These are phyloP conservation scores for Kwoniella shandongensis DNA, from an alignment of 768 basidiomycete species.

Conservation along the genomic window DNA sequence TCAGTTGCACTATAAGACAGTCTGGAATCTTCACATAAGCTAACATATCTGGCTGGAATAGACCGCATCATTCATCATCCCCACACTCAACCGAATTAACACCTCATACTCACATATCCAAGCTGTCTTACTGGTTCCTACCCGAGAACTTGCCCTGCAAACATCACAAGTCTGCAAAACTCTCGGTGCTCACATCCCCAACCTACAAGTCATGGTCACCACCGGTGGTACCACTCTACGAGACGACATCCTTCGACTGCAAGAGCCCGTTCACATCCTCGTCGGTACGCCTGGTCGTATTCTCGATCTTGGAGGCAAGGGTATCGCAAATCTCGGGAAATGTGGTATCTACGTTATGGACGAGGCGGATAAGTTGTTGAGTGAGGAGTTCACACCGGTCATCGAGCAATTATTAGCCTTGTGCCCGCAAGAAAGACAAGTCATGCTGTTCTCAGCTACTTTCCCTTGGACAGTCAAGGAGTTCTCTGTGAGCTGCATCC, in stretches of 20 bases:
- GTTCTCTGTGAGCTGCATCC: conserved; percentile 71
- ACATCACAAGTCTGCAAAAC: conserved; percentile 99
- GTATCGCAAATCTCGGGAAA: conserved; percentile 86
- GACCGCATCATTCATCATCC: conserved; percentile 98
- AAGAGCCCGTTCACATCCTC: conserved; percentile 88
- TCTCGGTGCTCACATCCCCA: conserved; percentile 87
- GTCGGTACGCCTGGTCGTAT: conserved; percentile 97
- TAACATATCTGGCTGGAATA: too few relatives aligned
- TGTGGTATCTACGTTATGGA: conserved; percentile 99
- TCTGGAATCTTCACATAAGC: too few relatives aligned
- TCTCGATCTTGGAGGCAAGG: conserved; percentile 88
- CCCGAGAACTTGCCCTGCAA: conserved; percentile 96
- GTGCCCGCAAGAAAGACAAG: conserved; percentile 81
- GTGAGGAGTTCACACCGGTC: conserved; percentile 95
- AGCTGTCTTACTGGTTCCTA: conserved; percentile 92
- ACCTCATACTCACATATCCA: conserved; percentile 82
- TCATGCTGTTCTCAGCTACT: conserved; percentile 98
- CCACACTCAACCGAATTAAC: conserved; percentile 90
- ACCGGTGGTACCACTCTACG: conserved; percentile 97
- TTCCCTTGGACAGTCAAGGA: conserved; percentile 99
- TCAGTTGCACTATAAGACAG: conserved; percentile 10
- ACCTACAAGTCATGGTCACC: conserved; percentile 96
- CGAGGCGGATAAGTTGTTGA: conserved; percentile 96
- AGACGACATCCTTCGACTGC: conserved; percentile 91
- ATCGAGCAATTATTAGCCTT: conserved; percentile 92